Percentiles rank a stretch among this genome's conserved stretches.
These are phyloP conservation scores for Microcera coccophila DNA, from an alignment of 2,329 filamentous ascomycete genomes.

Conservation along the genomic window DNA sequence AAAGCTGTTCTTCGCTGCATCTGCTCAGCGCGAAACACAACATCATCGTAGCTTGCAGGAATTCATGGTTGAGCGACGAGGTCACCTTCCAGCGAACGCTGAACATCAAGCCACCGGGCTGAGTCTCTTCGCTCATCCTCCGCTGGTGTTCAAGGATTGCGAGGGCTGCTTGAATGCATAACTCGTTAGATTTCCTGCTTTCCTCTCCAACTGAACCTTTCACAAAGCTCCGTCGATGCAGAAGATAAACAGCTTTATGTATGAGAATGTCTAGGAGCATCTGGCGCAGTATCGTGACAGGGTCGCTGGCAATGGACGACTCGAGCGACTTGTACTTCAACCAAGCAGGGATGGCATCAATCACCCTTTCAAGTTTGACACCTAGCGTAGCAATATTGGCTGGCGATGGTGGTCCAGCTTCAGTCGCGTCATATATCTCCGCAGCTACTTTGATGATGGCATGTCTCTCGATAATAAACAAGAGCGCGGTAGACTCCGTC, in stretches of 20 bases:
- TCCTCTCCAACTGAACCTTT: constrained; percentile 1
- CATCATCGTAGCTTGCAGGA: constrained; percentile 18
- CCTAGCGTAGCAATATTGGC: not conserved
- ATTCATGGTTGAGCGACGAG: constrained; percentile 14
- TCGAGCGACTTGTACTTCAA: constrained; percentile 5
- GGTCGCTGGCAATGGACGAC: constrained; percentile 1
- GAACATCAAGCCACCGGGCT: constrained; percentile 17
- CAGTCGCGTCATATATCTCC: constrained; percentile 8
- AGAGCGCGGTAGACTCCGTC: constrained; percentile 1
- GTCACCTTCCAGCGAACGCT: constrained; percentile 18
- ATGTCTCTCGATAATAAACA: constrained; percentile 6
- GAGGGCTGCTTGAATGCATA: constrained; percentile 10
- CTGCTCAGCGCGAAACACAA: constrained; percentile 15
- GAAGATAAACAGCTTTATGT: constrained; percentile 8
- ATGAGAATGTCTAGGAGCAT: constrained; percentile 7
- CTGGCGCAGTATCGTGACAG: constrained; percentile 4
- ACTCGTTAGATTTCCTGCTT: constrained; percentile 1
- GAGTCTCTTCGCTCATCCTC: constrained; percentile 14
- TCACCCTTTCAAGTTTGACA: constrained; percentile 1
- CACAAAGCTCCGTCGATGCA: constrained; percentile 8
- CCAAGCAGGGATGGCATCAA: constrained; percentile 1
- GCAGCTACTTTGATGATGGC: constrained; percentile 3
- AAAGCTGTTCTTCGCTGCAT: not conserved
- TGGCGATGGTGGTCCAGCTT: constrained; percentile 1
- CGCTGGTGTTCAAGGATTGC: constrained; percentile 15